Conservation (phyloP, 345 rosid genomes). For the Ailanthus altissimus region DNA sequence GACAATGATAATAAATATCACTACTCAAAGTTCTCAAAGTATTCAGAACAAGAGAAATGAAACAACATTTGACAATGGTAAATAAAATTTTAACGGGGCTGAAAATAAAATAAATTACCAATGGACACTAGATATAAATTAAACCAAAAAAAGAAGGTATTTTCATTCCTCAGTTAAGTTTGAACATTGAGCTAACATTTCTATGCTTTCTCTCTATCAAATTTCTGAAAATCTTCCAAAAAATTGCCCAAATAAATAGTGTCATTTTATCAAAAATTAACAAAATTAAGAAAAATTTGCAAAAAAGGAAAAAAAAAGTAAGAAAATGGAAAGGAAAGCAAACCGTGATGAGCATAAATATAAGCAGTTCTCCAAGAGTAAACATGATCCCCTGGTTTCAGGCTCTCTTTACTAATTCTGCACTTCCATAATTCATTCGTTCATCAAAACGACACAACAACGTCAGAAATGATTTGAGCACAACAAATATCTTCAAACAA, state of each 20-base stretch:
- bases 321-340: not conserved
- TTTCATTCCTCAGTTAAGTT: not conserved
- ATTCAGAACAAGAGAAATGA: not conserved
- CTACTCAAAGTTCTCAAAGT: not conserved
- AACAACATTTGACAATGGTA: not conserved
- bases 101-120: not conserved
- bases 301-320: no score
- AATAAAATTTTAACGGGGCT: not conserved
- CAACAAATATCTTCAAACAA: not conserved
- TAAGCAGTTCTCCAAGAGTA: slow-evolving; percentile 94
- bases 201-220: not conserved
- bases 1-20: not conserved
- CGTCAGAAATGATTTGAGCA: not conserved
- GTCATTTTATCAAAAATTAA: not conserved
- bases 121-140: not conserved
- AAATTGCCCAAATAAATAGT: not conserved
- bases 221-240: not conserved
- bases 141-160: not conserved
- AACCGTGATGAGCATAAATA: slow-evolving; percentile 90
- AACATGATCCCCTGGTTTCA: slow-evolving; percentile 89
- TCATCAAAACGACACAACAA: not conserved
- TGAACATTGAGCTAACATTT: not conserved
- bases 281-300: not conserved
- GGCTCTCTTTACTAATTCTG: slow-evolving; percentile 54
- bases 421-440: not conserved